Base-by-base conservation (phyloP, 768 basidiomycete genomes). In the Kwoniella sp. region DNA sequence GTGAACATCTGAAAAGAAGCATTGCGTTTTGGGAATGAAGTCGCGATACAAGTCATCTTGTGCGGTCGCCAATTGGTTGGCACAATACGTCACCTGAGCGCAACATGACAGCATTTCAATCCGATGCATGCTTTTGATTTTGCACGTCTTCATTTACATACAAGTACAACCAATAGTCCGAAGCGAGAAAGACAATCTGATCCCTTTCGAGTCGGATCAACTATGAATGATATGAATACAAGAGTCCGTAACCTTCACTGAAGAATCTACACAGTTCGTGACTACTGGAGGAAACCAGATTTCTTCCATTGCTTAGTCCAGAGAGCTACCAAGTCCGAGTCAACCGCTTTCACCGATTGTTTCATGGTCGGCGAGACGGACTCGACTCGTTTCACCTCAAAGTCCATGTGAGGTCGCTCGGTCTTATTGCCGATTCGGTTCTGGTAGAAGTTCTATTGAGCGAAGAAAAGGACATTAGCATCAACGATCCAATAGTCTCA, bases 251-350 rank as follows among this genome's bases (percentile, higher is more conserved):
- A n/a, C n/a, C n/a, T n/a, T n/a, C n/a, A n/a, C n/a, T n/a, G n/a
- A n/a, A n/a, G n/a, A n/a, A n/a, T n/a, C n/a, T n/a, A n/a, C n/a
- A 38, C 51, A 31, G n/a, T 4, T 37, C 26, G 23, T 20, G 37
- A 23, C 20, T 66, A 77, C 37, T 70, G 67, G 37, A 78, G 60
- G 68, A 85, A 85, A 15, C 82, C 82, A 15, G 78, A 81, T 55
- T 80, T 71, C 61, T 79, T 81, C 85, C 85, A 85, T 15, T 81
- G 75, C 20, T 58, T 70, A 1, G 82, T 79, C 84, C 84, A 85
- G 47, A 83, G 82, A 17, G 69, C 77, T 1, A 85, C 82, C 37
- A 85, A 63, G 25, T 60, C 79, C 1, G 77, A 69, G 47, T 71
- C 73, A 37, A 83, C 63, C 4, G 82, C 66, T 22, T 81, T 79